phyloP scores from a whole-genome alignment of 2,329 filamentous ascomycete species.

The Penicillium olsonii region DNA sequence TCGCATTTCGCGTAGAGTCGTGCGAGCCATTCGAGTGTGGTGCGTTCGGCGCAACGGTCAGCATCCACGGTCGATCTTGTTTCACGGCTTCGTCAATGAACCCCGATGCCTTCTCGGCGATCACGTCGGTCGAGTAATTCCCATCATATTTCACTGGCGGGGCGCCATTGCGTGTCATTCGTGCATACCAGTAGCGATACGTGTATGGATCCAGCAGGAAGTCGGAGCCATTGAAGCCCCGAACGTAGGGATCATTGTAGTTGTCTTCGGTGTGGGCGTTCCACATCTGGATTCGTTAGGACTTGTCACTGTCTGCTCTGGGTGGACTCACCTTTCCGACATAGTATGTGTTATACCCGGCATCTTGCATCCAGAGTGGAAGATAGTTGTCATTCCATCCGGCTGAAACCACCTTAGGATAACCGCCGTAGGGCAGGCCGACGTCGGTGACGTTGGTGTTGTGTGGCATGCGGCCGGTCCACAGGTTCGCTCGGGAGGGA shows the following conservation, averaged over 20 bases:
- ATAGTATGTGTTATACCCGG: conserved; percentile 71
- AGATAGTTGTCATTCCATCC: conserved; percentile 69
- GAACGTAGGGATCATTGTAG: conserved; percentile 59
- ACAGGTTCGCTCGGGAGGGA: conserved; percentile 63
- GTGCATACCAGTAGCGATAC: conserved; percentile 65
- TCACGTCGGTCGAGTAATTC: conserved; percentile 59
- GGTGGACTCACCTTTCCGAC: conserved; percentile 55
- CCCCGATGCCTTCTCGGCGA: conserved; percentile 57
- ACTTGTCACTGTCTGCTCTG: neutral
- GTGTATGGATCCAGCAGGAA: conserved; percentile 67
- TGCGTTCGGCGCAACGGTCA: conserved; percentile 64
- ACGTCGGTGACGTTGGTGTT: conserved; percentile 67
- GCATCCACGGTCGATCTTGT: conserved; percentile 61
- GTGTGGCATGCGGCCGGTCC: conserved; percentile 65
- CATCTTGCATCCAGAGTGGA: conserved; percentile 69
- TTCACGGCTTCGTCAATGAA: conserved; percentile 61
- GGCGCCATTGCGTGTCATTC: conserved; percentile 60
- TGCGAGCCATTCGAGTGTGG: conserved; percentile 57
- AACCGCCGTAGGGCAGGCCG: conserved; percentile 45
- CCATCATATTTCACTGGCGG: conserved; percentile 56
- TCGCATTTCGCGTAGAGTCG: conserved; percentile 14
- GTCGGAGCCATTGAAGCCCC: conserved; percentile 62
- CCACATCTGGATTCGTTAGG: conserved; percentile 48
- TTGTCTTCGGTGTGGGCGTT: conserved; percentile 64
- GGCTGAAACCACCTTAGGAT: conserved; percentile 65